These are phyloP conservation scores for Orbilia blumenaviensis DNA, from an alignment of 2,329 filamentous ascomycete species.

Conservation along the genomic window DNA sequence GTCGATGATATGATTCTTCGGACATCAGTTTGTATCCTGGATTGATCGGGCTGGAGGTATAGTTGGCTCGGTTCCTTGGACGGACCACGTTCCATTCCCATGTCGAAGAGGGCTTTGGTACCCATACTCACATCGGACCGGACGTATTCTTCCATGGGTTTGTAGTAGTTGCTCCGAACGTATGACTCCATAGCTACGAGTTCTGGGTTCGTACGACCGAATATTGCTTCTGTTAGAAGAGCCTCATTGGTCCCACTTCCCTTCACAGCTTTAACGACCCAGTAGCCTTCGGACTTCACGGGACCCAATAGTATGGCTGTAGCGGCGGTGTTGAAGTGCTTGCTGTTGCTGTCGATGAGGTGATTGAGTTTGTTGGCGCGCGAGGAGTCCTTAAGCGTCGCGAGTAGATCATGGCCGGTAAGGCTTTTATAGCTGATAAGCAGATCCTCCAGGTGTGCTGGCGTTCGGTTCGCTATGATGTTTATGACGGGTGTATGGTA, in stretches of 20 bases:
- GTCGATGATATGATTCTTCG: slow-evolving; percentile 34
- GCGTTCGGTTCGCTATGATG: slow-evolving; percentile 46
- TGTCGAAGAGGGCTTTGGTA: slow-evolving; percentile 84
- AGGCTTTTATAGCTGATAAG: slow-evolving; percentile 35
- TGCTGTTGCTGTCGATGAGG: slow-evolving; percentile 69
- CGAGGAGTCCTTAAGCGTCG: slow-evolving; percentile 34
- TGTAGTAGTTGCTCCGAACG: slow-evolving; percentile 75
- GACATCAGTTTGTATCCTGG: slow-evolving; percentile 7
- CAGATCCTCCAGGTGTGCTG: slow-evolving; percentile 20
- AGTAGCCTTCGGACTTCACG: slow-evolving; percentile 76
- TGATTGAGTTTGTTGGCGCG: slow-evolving; percentile 72
- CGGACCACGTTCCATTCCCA: slow-evolving; percentile 80
- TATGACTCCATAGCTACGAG: slow-evolving; percentile 82
- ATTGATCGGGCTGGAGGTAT: not conserved
- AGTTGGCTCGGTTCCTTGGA: slow-evolving; percentile 61
- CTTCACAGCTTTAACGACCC: slow-evolving; percentile 75
- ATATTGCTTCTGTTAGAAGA: slow-evolving; percentile 84
- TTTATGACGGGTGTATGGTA: slow-evolving; percentile 34
- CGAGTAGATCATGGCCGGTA: slow-evolving; percentile 41
- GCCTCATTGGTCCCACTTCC: slow-evolving; percentile 86
- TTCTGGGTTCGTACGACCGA: slow-evolving; percentile 85
- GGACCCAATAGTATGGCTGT: slow-evolving; percentile 81
- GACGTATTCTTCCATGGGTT: slow-evolving; percentile 75
- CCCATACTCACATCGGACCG: slow-evolving; percentile 83
- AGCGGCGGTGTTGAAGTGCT: slow-evolving; percentile 76